These are phyloP conservation scores for Holtermanniella nyarrowii DNA, from an alignment of 768 basidiomycete species.

Conservation along the genomic window DNA sequence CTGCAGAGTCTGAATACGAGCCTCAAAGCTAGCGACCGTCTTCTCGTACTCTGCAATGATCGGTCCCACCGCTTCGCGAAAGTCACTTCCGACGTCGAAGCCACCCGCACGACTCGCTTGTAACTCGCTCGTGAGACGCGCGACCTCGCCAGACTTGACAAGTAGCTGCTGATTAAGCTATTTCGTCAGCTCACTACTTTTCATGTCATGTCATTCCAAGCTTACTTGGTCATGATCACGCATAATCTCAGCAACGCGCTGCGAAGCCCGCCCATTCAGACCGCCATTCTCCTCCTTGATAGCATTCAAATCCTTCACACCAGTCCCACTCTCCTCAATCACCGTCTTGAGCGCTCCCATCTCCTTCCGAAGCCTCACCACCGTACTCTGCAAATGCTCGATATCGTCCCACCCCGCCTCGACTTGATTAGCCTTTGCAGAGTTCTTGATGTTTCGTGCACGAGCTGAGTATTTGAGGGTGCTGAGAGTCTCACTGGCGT, in stretches of 20 bases:
- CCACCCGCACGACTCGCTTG: constrained; percentile 17
- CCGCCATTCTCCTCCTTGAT: constrained; percentile 45
- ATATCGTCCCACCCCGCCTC: constrained; percentile 99
- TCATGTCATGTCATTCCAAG: neutral
- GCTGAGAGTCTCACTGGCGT: constrained; percentile 74
- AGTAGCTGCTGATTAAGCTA: constrained; percentile 33
- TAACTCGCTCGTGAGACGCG: constrained; percentile 29
- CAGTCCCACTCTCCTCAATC: neutral
- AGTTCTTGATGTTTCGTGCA: constrained; percentile 93
- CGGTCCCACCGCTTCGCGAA: constrained; percentile 60
- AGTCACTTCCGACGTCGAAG: constrained; percentile 32
- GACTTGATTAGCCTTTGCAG: constrained; percentile 78
- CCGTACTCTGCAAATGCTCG: constrained; percentile 84
- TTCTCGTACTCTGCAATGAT: constrained; percentile 99
- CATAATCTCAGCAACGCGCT: constrained; percentile 73
- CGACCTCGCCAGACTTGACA: constrained; percentile 29
- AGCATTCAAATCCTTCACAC: neutral
- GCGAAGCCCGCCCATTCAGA: constrained; percentile 63
- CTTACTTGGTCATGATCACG: constrained; percentile 76
- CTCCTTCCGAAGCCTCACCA: constrained; percentile 76
- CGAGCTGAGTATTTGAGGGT: constrained; percentile 88
- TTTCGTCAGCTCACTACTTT: constrained; percentile 1
- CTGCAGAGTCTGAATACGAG: constrained; percentile 27
- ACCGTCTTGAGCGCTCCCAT: constrained; percentile 52
- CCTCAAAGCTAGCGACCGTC: constrained; percentile 83